Evolutionary conservation across 1,284 basidiomycete genomes (phyloP), one percentile per base, ranked within the genome.

Genomic region (Papiliotrema terrestris): DNA sequence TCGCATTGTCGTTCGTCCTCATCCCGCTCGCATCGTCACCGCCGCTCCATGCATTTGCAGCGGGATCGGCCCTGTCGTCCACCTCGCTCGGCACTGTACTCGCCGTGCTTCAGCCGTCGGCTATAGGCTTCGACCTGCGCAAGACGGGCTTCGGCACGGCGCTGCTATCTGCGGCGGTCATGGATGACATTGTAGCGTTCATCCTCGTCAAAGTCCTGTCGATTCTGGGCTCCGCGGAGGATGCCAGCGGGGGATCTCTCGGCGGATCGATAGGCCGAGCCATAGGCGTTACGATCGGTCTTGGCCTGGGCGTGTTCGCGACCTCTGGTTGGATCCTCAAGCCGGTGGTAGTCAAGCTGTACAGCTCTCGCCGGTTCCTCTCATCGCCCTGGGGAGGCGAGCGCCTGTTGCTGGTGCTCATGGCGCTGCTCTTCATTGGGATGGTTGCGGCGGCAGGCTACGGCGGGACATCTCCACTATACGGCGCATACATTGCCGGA

Each of bases 1-100:
- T 83, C 52, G 80, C 71, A 0, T 60, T 80, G 25, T 75, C 75
- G 39, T 69, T 80, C 43, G 66, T 81, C 9, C 78, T 80, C 11
- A 67, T 79, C 20, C 75, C 78, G 65, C 56, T 65, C 0, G 80
- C 78, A 43, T 59, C 58, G 1, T 78, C 73, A 46, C 64, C 71
- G 1, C 59, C 72, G 0, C 61, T 82, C 0, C 78, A 82, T 57
- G 75, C 80, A 2, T 83, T 84, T 59, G 77, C 81, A 0, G 78
- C 80, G 0, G 82, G 83, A 1, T 79, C 82, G 2, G 79, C 82
- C 0, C 71, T 84, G 1, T 80, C 79, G 0, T 79, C 80, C 0
- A 84, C 83, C 0, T 81, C 79, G 3, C 76, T 84, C 17, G 83
- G 83, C 0, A 84, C 83, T 1, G 80, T 81, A 0, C 78, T 84